Evolutionary conservation across 345 rosid genomes (phyloP), one percentile per base, ranked within the genome.

Genomic region (Citrus unshiu): DNA sequence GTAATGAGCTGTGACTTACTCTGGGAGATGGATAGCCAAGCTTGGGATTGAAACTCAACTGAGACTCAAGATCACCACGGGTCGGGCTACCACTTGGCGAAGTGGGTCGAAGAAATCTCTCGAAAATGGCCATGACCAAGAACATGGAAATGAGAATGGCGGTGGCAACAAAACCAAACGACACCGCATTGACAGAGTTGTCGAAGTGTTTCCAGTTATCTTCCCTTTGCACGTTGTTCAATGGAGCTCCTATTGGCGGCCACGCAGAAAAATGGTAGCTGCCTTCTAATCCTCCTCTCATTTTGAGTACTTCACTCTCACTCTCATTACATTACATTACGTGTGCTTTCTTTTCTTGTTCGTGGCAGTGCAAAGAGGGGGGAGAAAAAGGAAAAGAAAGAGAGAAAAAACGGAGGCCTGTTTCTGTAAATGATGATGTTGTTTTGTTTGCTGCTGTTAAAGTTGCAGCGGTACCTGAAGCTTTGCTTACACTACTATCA

Each of bases 81-180:
- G 40, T 37, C 19, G 79, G 85, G 56, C 77, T 49, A 12, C 77
- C 60, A 70, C 72, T 49, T 7, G 87, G 73, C 14, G 95, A 78
- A 29, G 88, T 81, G 72, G 96, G 91, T 78, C 99, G 85, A 72
- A 95, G 88, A 70, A 95, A 89, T 71, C 88, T 88, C 84, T 95
- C 99, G 35, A 93, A 89, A 75, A 95, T 91, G 54, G 97, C 99
- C 98, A 95, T 95, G 70, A 90, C 89, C 66, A 95, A 85, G 91
- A 95, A 95, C 99, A 95, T 93, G 43, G 93, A 93, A 84, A 95
- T 95, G 87, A 95, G 95, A 82, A 95, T 89, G 77, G 98, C 99
- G 46, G 99, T 95, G 71, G 99, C 99, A 6, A 95, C 98, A 75
- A 94, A 95, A 16, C 99, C 98, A 81, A 94, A 93, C 18, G 98